Evolutionary conservation across 2,329 filamentous ascomycete genomes (phyloP).

Genomic region (Exophiala aquamarina): DNA sequence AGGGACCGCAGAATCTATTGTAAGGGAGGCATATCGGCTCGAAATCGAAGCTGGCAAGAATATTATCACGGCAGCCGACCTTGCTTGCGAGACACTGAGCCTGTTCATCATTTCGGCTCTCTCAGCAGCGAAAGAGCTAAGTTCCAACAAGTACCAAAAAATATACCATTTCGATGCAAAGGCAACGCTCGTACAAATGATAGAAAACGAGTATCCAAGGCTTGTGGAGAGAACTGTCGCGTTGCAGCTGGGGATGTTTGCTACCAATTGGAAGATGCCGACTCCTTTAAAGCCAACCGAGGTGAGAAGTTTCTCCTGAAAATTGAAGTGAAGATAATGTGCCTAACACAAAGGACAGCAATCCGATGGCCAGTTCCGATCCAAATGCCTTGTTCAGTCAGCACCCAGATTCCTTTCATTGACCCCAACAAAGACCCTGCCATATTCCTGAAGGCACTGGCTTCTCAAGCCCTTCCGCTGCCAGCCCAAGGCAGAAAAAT

Average conservation of each 20-base stretch:
- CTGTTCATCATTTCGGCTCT: conserved; percentile 4
- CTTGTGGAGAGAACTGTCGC: neutral
- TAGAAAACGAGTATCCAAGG: neutral
- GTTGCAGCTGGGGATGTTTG: conserved; percentile 1
- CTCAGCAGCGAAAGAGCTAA: neutral
- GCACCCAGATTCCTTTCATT: neutral
- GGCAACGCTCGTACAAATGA: neutral
- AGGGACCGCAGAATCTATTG: neutral
- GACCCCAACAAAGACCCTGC: neutral
- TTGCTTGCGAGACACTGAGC: neutral
- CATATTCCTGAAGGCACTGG: neutral
- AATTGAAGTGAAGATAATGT: too few relatives aligned
- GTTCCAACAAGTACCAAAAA: neutral
- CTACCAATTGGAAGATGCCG: too few relatives aligned
- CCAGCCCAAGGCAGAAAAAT: neutral
- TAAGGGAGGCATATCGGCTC: conserved; percentile 46
- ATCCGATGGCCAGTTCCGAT: neutral
- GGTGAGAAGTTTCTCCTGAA: too few relatives aligned
- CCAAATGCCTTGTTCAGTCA: neutral
- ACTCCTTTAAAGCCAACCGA: too few relatives aligned
- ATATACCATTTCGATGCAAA: conserved; percentile 24
- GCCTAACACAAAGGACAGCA: too few relatives aligned
- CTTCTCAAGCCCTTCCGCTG: neutral
- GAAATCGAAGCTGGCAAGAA: conserved; percentile 56
- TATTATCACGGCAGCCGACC: conserved; percentile 54